These are phyloP conservation scores for Penicillium carneum DNA, from an alignment of 2,329 filamentous ascomycete genomes.

Conservation along the genomic window DNA sequence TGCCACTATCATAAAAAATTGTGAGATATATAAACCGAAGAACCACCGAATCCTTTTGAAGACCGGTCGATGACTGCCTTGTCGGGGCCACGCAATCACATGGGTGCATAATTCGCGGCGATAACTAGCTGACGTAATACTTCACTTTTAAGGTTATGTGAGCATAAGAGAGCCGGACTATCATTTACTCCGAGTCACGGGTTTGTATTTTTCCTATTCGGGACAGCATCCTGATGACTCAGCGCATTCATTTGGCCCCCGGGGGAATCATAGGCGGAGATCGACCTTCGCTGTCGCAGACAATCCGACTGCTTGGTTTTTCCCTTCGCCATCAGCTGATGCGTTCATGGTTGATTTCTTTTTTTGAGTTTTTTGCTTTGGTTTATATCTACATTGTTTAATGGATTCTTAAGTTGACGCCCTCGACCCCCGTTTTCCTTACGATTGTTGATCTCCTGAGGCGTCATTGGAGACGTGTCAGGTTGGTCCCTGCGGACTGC, in stretches of 20 bases:
- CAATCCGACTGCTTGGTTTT: constrained; percentile 10
- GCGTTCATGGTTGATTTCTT: constrained; percentile 20
- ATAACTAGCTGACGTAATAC: constrained; percentile 12
- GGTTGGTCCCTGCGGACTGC: constrained; percentile 31
- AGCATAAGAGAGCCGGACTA: constrained; percentile 4
- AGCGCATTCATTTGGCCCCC: constrained; percentile 1
- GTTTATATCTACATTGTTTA: constrained; percentile 15
- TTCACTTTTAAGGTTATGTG: constrained; percentile 1
- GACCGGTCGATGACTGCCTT: constrained; percentile 14
- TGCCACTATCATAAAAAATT: not conserved
- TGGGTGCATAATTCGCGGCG: constrained; percentile 12
- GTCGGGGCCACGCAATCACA: constrained; percentile 18
- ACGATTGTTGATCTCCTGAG: constrained; percentile 36
- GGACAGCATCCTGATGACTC: constrained; percentile 6
- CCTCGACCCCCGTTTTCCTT: constrained; percentile 18
- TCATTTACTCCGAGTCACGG: not conserved
- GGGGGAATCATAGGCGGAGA: constrained; percentile 10
- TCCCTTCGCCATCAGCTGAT: constrained; percentile 12
- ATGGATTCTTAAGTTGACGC: constrained; percentile 29
- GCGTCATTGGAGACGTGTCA: constrained; percentile 42
- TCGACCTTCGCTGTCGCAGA: constrained; percentile 12
- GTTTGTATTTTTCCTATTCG: constrained; percentile 9
- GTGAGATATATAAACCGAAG: not conserved
- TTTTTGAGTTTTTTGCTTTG: constrained; percentile 18
- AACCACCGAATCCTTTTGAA: not conserved